Evolutionary conservation across 352 stramenopile genomes (phyloP).

Genomic region (Globisporangium lucens): DNA sequence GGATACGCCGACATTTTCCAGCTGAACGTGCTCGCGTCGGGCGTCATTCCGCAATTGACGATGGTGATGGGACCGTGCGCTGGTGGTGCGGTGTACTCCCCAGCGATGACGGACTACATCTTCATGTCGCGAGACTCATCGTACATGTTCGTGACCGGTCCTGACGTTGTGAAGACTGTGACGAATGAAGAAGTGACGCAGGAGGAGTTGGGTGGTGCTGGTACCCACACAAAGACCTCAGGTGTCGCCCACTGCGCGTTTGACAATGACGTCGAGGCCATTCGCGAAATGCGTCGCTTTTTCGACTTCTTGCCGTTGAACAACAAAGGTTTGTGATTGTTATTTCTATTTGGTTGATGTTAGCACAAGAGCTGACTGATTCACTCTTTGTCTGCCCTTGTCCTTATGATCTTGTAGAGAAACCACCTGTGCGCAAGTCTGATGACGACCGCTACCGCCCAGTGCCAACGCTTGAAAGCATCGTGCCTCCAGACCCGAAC

Average conservation of each 20-base stretch:
- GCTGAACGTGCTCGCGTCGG: constrained; percentile 94
- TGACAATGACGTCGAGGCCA: constrained; percentile 95
- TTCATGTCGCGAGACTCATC: constrained; percentile 97
- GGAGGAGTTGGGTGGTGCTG: constrained; percentile 92
- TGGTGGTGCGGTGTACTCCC: constrained; percentile 93
- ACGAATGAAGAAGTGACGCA: constrained; percentile 97
- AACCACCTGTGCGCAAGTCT: constrained; percentile 70
- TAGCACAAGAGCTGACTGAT: not conserved
- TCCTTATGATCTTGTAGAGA: constrained; percentile 32
- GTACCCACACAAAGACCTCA: constrained; percentile 94
- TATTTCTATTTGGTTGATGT: not conserved
- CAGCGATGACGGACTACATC: constrained; percentile 99
- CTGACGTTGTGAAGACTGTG: constrained; percentile 98
- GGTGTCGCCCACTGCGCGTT: constrained; percentile 95
- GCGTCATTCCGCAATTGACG: constrained; percentile 95
- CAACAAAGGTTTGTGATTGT: constrained; percentile 56
- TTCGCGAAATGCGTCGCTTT: constrained; percentile 93
- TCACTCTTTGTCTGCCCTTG: not conserved
- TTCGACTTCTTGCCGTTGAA: constrained; percentile 96
- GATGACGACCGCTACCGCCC: constrained; percentile 86
- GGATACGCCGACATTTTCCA: constrained; percentile 99
- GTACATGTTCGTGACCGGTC: constrained; percentile 99
- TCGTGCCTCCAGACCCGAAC: constrained; percentile 97
- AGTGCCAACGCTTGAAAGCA: constrained; percentile 87
- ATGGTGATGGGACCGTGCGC: constrained; percentile 98